phyloP scores from a whole-genome alignment of 2,329 filamentous ascomycete genomes.

The Xylariaceae sp. region DNA sequence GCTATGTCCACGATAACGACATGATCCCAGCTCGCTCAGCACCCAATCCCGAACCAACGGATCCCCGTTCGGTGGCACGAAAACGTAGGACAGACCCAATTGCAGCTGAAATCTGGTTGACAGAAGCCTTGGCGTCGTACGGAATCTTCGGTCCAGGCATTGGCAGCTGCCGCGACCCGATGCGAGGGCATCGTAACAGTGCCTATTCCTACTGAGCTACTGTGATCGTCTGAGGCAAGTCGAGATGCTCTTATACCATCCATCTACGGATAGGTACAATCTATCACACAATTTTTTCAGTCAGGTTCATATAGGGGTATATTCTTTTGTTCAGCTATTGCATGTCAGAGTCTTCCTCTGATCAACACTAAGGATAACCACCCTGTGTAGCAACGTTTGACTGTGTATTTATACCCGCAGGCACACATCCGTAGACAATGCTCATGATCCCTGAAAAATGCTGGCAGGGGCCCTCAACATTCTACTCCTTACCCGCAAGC shows the following conservation, averaged over 20 bases:
- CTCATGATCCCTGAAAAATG: neutral
- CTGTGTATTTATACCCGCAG: too few relatives aligned
- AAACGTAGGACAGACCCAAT: too few relatives aligned
- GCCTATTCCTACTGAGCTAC: neutral
- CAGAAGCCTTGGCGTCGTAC: too few relatives aligned
- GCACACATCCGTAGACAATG: neutral
- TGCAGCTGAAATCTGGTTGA: too few relatives aligned
- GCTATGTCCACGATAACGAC: too few relatives aligned
- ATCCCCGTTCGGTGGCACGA: too few relatives aligned
- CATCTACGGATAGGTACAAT: neutral
- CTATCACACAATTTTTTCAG: neutral
- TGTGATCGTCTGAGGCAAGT: neutral
- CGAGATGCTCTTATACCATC: neutral
- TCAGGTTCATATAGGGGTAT: too few relatives aligned
- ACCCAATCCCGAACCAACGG: too few relatives aligned
- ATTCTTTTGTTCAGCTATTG: too few relatives aligned
- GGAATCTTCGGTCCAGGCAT: neutral
- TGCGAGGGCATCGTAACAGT: neutral
- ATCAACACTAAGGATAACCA: neutral
- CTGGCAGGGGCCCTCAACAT: neutral
- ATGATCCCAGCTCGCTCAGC: too few relatives aligned
- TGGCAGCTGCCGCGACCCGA: neutral
- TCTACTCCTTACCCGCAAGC: conserved; percentile 38
- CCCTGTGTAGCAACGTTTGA: too few relatives aligned
- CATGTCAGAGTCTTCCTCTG: neutral